A percentile compares a stretch with the other conserved stretches of the same genome.
phyloP scores from a whole-genome alignment of 306 rosid genomes.

The Cucumis melo region DNA sequence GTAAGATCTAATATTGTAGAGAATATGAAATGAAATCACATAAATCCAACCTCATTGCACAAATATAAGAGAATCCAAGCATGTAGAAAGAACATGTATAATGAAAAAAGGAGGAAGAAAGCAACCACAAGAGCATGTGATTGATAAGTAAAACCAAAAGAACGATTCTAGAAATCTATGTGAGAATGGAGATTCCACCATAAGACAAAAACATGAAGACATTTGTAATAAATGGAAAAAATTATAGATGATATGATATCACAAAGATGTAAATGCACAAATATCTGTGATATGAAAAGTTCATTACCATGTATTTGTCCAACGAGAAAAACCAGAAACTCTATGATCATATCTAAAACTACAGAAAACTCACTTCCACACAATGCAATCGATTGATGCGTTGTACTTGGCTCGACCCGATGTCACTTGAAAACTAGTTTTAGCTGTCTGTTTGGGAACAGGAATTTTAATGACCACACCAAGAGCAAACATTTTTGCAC shows the following conservation, averaged over 20 bases:
- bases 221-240: neutral
- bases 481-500: constrained; percentile 92
- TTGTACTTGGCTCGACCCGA: constrained; percentile 89
- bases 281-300: neutral
- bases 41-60: neutral
- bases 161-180: neutral
- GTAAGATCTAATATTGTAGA: neutral
- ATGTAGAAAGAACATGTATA: neutral
- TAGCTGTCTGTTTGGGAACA: constrained; percentile 87
- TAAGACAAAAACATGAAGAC: neutral
- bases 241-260: neutral
- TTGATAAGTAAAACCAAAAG: neutral
- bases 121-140: neutral
- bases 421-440: constrained; percentile 77
- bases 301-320: neutral
- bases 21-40: neutral
- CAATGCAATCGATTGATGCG: constrained; percentile 82
- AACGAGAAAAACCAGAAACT: neutral
- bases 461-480: constrained; percentile 88
- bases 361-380: constrained; percentile 62
- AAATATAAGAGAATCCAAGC: neutral
- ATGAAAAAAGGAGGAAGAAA: neutral
- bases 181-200: neutral
- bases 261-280: neutral
- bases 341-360: neutral